Percentiles rank a stretch among this genome's conserved stretches.
phyloP scores from a whole-genome alignment of 1,284 basidiomycete species.

The Malassezia dermatis region DNA sequence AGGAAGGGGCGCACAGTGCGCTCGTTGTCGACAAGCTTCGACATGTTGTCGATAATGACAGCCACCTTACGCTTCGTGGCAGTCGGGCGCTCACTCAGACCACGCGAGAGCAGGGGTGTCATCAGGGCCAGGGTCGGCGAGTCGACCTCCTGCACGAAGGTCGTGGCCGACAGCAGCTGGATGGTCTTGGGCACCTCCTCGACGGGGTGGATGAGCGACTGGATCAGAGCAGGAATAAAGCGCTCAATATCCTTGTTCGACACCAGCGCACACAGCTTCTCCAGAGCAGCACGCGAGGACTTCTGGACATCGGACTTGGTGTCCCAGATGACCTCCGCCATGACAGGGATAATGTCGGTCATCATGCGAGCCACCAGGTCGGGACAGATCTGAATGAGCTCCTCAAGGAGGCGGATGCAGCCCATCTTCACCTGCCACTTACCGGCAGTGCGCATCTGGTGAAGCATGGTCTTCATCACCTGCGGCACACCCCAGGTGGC shows the following conservation, averaged over 20 bases:
- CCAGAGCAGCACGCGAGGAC: conserved; percentile 85
- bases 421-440: conserved; percentile 99
- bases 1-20: conserved; percentile 48
- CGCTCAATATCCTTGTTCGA: conserved; percentile 98
- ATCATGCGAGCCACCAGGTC: conserved; percentile 78
- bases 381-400: conserved; percentile 76
- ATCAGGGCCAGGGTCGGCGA: conserved; percentile 96
- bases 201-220: conserved; percentile 94
- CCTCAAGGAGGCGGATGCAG: conserved; percentile 71
- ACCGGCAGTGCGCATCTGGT: conserved; percentile 88
- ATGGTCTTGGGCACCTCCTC: conserved; percentile 98
- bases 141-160: conserved; percentile 99
- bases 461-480: conserved; percentile 78
- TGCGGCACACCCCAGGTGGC: conserved; percentile 80
- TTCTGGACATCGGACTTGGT: conserved; percentile 99
- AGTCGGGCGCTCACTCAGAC: conserved; percentile 55
- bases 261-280: conserved; percentile 59
- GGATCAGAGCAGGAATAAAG: conserved; percentile 73
- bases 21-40: conserved; percentile 49
- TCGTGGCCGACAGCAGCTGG: conserved; percentile 90
- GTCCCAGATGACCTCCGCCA: conserved; percentile 96
- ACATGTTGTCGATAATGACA: conserved; percentile 49
- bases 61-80: conserved; percentile 49
- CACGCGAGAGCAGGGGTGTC: conserved; percentile 92
- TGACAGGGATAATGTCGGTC: conserved; percentile 90